These are phyloP conservation scores for Kandelia obovata DNA, from an alignment of 345 rosid genomes.

Conservation along the genomic window DNA sequence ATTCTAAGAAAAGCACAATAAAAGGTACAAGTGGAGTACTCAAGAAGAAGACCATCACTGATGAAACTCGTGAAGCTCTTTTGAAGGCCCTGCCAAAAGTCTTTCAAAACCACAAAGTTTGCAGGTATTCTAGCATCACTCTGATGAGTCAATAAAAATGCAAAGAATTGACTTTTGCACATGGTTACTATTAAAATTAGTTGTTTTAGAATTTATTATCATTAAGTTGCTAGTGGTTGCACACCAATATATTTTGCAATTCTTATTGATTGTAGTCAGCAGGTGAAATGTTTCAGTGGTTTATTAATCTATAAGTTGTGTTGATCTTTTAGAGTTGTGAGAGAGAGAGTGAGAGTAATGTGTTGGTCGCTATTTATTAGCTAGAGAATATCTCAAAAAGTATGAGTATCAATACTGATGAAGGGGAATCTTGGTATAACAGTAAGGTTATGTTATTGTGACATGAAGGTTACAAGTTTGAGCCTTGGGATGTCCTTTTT, in stretches of 20 bases:
- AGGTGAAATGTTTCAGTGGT: neutral
- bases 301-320: neutral
- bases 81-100: constrained; percentile 66
- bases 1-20: constrained; percentile 37
- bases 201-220: neutral
- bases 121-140: constrained; percentile 49
- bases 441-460: no score
- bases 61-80: constrained; percentile 61
- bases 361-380: no score
- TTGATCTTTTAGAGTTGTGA: no score
- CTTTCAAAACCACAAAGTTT: constrained; percentile 73
- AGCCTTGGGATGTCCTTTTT: no score
- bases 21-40: constrained; percentile 28
- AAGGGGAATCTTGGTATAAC: no score
- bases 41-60: constrained; percentile 41
- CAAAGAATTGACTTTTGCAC: neutral
- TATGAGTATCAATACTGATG: no score
- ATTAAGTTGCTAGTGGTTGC: neutral
- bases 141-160: neutral
- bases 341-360: no score
- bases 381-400: no score
- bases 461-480: no score
- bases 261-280: neutral
- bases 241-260: neutral
- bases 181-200: neutral